phyloP scores from a whole-genome alignment of 164 flowering plant species.

The Litsea cubeba region DNA sequence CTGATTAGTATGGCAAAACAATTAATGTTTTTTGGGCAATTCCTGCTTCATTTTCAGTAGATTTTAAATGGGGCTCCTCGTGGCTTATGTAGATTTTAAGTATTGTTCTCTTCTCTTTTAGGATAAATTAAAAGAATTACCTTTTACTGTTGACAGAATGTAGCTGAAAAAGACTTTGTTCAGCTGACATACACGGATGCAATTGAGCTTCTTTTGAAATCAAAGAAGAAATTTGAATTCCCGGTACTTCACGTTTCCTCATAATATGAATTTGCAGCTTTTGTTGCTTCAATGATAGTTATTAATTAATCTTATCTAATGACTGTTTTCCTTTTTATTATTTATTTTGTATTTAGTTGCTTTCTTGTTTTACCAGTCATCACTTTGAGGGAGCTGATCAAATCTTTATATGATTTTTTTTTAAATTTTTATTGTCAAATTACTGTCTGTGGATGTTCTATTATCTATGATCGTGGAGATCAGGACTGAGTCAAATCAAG shows the following conservation, averaged over 20 bases:
- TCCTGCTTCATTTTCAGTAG: neutral
- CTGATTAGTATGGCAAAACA: neutral
- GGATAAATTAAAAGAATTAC: neutral
- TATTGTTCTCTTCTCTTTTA: neutral
- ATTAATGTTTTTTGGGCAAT: neutral
- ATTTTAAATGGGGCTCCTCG: neutral
- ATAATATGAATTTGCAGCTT: neutral
- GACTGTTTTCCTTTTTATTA: neutral
- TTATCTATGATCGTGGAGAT: too few relatives aligned
- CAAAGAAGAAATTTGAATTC: conserved; percentile 85
- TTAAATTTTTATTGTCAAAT: too few relatives aligned
- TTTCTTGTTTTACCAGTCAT: neutral
- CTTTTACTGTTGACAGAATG: conserved; percentile 45
- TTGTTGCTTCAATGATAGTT: neutral
- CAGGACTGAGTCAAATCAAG: too few relatives aligned
- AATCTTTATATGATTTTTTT: too few relatives aligned
- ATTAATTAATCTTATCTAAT: too few relatives aligned
- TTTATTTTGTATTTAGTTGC: neutral
- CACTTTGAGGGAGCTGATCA: neutral
- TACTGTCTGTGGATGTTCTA: too few relatives aligned
- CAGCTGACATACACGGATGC: conserved; percentile 95
- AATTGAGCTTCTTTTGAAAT: conserved; percentile 62
- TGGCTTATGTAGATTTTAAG: neutral
- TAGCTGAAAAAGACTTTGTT: conserved; percentile 79
- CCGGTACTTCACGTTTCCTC: conserved; percentile 43